Conservation (phyloP, 768 basidiomycete species). For the Pleurotus tuoliensis region DNA sequence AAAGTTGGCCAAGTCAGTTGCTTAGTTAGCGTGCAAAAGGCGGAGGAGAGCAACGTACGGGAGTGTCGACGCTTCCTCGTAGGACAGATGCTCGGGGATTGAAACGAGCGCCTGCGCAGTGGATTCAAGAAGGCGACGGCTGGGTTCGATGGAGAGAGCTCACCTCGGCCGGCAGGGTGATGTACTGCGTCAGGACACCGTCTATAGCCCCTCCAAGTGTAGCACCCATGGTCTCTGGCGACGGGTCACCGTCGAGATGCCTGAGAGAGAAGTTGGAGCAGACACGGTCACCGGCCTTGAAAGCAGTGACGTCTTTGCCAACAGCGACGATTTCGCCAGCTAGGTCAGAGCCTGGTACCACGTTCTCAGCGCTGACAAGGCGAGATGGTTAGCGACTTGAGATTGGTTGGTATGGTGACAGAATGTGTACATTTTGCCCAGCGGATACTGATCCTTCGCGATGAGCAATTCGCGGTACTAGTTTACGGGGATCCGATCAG, state of each 20-base stretch:
- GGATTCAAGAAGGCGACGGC: neutral
- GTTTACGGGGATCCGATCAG: neutral
- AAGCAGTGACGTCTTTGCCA: slow-evolving; percentile 34
- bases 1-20: neutral
- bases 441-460: slow-evolving; percentile 34
- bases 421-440: slow-evolving; percentile 17
- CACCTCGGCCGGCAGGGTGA: slow-evolving; percentile 42
- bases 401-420: neutral
- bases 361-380: slow-evolving; percentile 14
- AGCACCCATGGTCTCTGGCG: slow-evolving; percentile 26
- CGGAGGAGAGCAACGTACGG: slow-evolving; percentile 33
- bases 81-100: slow-evolving; percentile 56
- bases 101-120: slow-evolving; percentile 38
- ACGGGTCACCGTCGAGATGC: slow-evolving; percentile 42
- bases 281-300: slow-evolving; percentile 55
- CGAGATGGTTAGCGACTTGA: neutral
- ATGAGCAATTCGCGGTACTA: slow-evolving; percentile 51
- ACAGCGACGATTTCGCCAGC: slow-evolving; percentile 55
- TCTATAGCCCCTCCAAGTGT: slow-evolving; percentile 42
- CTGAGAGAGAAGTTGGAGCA: slow-evolving; percentile 48
- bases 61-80: slow-evolving; percentile 62
- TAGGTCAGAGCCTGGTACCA: slow-evolving; percentile 45
- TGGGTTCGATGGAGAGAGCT: neutral
- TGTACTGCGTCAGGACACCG: slow-evolving; percentile 53
- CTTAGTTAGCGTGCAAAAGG: neutral